Conservation (phyloP, 345 rosid species). For the Syzygium aromaticum region DNA sequence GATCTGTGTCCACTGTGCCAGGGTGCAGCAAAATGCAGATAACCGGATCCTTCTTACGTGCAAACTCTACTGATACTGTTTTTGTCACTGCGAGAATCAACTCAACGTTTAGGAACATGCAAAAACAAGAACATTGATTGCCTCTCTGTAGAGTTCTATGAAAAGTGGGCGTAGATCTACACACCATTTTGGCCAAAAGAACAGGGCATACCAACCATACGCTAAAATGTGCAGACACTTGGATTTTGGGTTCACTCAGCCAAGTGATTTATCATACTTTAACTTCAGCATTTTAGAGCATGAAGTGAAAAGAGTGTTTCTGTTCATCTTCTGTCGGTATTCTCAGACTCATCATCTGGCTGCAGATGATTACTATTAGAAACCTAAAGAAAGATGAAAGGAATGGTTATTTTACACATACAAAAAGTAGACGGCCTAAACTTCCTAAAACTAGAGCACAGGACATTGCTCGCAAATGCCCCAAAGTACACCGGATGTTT, state of each 20-base stretch:
- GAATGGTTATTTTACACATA: neutral
- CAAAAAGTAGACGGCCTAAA: neutral
- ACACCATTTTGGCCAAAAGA: neutral
- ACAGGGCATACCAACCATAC: neutral
- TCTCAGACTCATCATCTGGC: neutral
- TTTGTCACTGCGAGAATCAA: constrained; percentile 51
- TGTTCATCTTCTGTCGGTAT: neutral
- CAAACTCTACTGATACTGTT: constrained; percentile 66
- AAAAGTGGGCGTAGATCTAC: neutral
- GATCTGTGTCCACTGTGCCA: constrained; percentile 93
- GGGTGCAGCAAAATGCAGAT: constrained; percentile 85
- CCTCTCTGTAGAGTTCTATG: neutral
- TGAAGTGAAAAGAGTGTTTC: neutral
- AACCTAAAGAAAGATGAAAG: neutral
- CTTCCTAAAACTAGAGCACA: neutral
- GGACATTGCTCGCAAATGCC: neutral
- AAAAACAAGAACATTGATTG: neutral
- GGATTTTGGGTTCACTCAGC: neutral
- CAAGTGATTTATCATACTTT: neutral
- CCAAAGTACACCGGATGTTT: neutral
- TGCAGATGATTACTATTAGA: neutral
- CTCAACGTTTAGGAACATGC: neutral
- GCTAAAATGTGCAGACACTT: neutral
- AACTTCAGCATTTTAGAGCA: neutral
- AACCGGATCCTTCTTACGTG: constrained; percentile 62